phyloP scores from a whole-genome alignment of 371 early-diverging fungal species.

The Smittium culicis region DNA sequence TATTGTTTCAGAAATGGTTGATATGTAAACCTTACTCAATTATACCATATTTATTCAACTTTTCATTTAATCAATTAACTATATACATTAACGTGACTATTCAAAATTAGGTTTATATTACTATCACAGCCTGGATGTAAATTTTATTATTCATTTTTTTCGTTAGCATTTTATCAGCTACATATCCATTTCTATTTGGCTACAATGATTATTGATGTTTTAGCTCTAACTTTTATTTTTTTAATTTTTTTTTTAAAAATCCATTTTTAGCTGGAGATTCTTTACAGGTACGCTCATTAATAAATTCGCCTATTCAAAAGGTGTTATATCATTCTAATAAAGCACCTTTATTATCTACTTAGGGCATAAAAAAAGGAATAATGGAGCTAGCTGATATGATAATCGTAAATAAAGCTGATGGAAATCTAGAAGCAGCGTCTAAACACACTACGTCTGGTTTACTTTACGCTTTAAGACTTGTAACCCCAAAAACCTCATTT shows the following conservation, averaged over 20 bases:
- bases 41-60: not conserved
- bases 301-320: no score
- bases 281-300: conserved; percentile 19
- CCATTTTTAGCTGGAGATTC: conserved; percentile 47
- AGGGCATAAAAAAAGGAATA: conserved; percentile 73
- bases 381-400: conserved; percentile 64
- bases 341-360: no score
- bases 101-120: conserved; percentile 21
- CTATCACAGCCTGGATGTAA: conserved; percentile 23
- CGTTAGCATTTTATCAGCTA: no score
- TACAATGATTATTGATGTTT: not conserved
- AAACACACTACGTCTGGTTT: conserved; percentile 28
- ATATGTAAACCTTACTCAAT: conserved; percentile 35
- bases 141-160: not conserved
- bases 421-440: conserved; percentile 45
- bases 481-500: not conserved
- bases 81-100: no score
- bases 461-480: not conserved
- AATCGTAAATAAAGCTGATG: conserved; percentile 66
- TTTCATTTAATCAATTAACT: not conserved
- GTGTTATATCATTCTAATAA: no score
- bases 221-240: conserved; percentile 26
- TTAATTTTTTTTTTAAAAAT: conserved; percentile 39
- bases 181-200: not conserved
- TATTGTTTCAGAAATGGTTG: conserved; percentile 73